A percentile compares a stretch with the other conserved stretches of the same genome.
Conservation (phyloP, 2,329 filamentous ascomycete genomes). For the Fusarium compactum region DNA sequence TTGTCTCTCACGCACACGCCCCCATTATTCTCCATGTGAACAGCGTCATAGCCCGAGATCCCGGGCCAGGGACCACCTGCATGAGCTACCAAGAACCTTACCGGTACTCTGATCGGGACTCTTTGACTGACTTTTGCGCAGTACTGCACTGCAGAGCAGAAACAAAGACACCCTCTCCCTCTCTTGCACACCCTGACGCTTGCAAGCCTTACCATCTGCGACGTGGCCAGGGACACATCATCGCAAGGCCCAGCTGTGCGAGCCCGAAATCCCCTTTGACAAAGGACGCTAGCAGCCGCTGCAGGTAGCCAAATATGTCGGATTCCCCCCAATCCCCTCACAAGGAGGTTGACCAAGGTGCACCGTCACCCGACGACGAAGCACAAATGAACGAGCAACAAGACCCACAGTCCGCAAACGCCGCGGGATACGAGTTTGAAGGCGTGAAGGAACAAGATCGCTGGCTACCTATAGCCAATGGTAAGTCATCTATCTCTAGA, state of each 20-base stretch:
- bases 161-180: conserved; percentile 55
- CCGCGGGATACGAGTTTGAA: conserved; percentile 88
- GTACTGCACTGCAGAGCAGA: conserved; percentile 57
- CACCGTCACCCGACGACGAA: conserved; percentile 93
- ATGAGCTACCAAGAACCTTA: conserved; percentile 48
- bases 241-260: conserved; percentile 66
- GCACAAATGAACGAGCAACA: conserved; percentile 91
- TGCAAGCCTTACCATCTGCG: conserved; percentile 68
- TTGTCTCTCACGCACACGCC: conserved; percentile 43
- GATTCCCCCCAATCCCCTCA: conserved; percentile 86
- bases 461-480: conserved; percentile 99
- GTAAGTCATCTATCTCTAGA: conserved; percentile 71
- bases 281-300: conserved; percentile 72
- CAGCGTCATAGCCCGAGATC: conserved; percentile 61
- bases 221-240: conserved; percentile 72
- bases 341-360: conserved; percentile 94
- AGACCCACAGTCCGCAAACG: conserved; percentile 80
- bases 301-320: conserved; percentile 90
- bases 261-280: conserved; percentile 66
- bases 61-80: conserved; percentile 52
- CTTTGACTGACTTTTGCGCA: conserved; percentile 67
- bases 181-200: conserved; percentile 54
- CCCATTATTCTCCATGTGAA: conserved; percentile 40
- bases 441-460: conserved; percentile 97
- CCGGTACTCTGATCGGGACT: conserved; percentile 44